Evolutionary conservation across 257 asterid genomes (phyloP), one percentile per base, ranked within the genome.

Genomic region (Petunia secreta): DNA sequence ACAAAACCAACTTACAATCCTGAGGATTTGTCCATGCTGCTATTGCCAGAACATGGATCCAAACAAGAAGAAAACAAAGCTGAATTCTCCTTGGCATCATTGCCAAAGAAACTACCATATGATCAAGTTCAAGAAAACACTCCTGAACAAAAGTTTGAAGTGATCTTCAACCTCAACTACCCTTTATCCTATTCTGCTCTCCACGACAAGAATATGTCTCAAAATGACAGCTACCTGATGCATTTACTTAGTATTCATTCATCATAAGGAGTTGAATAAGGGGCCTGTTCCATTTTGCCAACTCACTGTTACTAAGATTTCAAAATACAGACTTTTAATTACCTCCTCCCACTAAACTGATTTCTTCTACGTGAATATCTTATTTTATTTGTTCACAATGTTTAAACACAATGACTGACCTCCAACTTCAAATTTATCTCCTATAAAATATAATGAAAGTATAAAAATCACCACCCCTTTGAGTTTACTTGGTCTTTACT

Each of bases 1-100:
- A 8, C n/a, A 44, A 34, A 82, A 53, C 0, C 39, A 82, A 86
- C 92, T 86, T 85, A 91, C 96, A 63, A 84, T 88, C 94, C 52
- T 81, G 48, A 14, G 80, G 52, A 83, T 92, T 44, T 3, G 97
- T 90, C 65, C 11, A 1, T 46, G 97, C 98, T 57, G 85, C 81
- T 69, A 83, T 46, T 54, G 50, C 80, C 79, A 84, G 64, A 65
- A 84, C 60, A 39, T 87, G 92, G 78, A 86, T 39, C 44, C 81
- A 74, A 84, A 84, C 81, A 81, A 85, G 36, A 67, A 92, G 85
- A 77, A 88, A 68, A 83, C 36, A 69, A 16, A 89, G 80, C 81
- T 52, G 81, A 78, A 84, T 79, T 63, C 85, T 83, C 84, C 85
- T 83, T 84, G 75, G 80, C 52, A 37, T 77, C 95, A 86, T 89